Percentiles rank a stretch among this genome's conserved stretches.
phyloP scores from a whole-genome alignment of 371 early-diverging fungal genomes.

The Racocetra persica region DNA sequence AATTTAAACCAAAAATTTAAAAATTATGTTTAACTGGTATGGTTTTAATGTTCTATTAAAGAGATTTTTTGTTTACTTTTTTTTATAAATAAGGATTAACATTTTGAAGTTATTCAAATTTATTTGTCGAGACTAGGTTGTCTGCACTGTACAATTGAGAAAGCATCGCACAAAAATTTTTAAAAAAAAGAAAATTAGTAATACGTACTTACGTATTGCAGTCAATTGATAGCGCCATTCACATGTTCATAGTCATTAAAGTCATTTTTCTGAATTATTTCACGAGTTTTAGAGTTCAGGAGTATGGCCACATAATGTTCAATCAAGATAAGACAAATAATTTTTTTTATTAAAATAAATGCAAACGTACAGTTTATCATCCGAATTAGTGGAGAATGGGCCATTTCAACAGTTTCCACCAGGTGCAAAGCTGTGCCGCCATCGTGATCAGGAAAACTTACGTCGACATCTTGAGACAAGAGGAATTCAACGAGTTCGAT shows the following conservation, averaged over 20 bases:
- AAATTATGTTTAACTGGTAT: no score
- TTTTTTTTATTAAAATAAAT: background rate
- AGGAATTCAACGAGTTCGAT: slow-evolving; percentile 63
- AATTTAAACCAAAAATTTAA: no score
- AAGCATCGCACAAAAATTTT: no score
- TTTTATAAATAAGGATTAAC: no score
- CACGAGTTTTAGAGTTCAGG: slow-evolving; percentile 30
- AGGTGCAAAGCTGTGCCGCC: slow-evolving; percentile 89
- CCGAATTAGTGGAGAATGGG: slow-evolving; percentile 67
- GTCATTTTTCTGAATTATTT: background rate
- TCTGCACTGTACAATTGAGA: no score
- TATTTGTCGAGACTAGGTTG: no score
- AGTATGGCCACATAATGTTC: slow-evolving; percentile 29
- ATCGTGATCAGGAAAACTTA: slow-evolving; percentile 78
- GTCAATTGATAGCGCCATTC: background rate
- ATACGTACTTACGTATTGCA: no score
- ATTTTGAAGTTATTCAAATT: no score
- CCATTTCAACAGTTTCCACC: slow-evolving; percentile 80
- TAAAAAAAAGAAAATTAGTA: background rate
- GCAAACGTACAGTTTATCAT: slow-evolving; percentile 60
- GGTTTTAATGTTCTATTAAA: no score
- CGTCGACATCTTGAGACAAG: slow-evolving; percentile 62
- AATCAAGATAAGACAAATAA: background rate
- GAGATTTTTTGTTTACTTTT: no score
- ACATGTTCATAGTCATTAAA: background rate